Evolutionary conservation across 768 basidiomycete genomes (phyloP), one percentile per base, ranked within the genome.

Genomic region (Suillus ampliporus): DNA sequence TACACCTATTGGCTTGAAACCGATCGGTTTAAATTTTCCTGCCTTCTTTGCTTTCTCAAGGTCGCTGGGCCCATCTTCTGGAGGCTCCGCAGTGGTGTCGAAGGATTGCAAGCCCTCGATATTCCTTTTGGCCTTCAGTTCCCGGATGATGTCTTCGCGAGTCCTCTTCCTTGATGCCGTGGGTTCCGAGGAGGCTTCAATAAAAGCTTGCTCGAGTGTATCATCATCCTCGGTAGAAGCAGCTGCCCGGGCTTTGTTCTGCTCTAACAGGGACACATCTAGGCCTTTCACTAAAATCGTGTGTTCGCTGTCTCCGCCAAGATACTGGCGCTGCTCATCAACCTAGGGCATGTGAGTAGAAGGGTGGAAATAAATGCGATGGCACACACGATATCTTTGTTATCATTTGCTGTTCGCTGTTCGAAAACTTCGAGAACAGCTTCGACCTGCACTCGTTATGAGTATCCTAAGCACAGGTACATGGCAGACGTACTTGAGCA

Each of bases 211-310:
- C 71, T 98, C 96, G 31, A 95, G 87, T 2, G 86, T 82, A 14
- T 92, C 92, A 64, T 97, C 93, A 67, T 92, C 90, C 52, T 89
- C 88, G 5, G 82, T 79, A 15, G 84, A 79, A n/a, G 79, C 74
- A 3, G 81, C 77, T 2, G 79, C 80, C 43, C 89, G 87, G 4
- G 90, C 89, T 75, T 89, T 94, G 65, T 91, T 88, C 67, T 94
- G 91, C 69, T 94, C 91, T 17, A 97, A 81, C 8, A 97, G 84
- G 0, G 93, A 90, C 66, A 90, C 83, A 71, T 98, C 96, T 51
- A 98, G 87, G 31, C 94, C 94, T 71, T 95, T 97, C 46, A 95
- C 92, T 13, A 95, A 85, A 61, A 95, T 84, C 13, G 92, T 88
- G 72, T 96, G 94, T 62, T 91, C 84, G 46, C 88, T 86, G 72